These are phyloP conservation scores for Elymus sibiricus DNA, from an alignment of 176 grass and related monocot species.

Conservation along the genomic window DNA sequence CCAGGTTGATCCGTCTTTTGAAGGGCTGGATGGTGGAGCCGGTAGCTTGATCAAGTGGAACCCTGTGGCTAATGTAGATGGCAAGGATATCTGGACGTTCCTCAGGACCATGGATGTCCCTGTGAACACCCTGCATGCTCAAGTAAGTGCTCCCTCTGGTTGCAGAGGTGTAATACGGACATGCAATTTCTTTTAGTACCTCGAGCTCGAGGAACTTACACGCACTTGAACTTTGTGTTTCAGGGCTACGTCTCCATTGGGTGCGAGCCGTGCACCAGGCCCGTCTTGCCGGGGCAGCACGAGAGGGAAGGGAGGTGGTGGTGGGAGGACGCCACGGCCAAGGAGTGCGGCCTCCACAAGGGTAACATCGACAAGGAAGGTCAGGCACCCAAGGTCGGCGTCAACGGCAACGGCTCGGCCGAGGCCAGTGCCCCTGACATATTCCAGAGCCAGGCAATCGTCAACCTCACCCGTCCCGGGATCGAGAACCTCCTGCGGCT, in stretches of 20 bases:
- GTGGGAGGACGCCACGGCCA: slow-evolving; percentile 97
- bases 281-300: slow-evolving; percentile 82
- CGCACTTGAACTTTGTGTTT: not conserved
- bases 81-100: slow-evolving; percentile 93
- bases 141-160: slow-evolving; percentile 29
- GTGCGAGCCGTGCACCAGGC: slow-evolving; percentile 96
- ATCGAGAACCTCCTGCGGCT: slow-evolving; percentile 69
- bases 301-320: slow-evolving; percentile 97
- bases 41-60: slow-evolving; percentile 98
- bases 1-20: slow-evolving; percentile 82
- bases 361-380: slow-evolving; percentile 69
- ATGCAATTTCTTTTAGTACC: not conserved
- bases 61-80: slow-evolving; percentile 77
- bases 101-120: slow-evolving; percentile 93
- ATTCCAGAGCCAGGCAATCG: slow-evolving; percentile 62
- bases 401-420: slow-evolving; percentile 47
- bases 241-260: slow-evolving; percentile 95
- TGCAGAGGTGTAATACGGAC: not conserved
- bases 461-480: slow-evolving; percentile 61
- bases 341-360: slow-evolving; percentile 98
- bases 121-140: slow-evolving; percentile 75
- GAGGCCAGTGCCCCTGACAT: slow-evolving; percentile 53
- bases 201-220: not conserved
- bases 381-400: slow-evolving; percentile 34
- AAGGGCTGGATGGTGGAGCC: slow-evolving; percentile 60